Base-by-base conservation (phyloP, 1,139 yeast genomes). In the Lodderomyces beijingensis region DNA sequence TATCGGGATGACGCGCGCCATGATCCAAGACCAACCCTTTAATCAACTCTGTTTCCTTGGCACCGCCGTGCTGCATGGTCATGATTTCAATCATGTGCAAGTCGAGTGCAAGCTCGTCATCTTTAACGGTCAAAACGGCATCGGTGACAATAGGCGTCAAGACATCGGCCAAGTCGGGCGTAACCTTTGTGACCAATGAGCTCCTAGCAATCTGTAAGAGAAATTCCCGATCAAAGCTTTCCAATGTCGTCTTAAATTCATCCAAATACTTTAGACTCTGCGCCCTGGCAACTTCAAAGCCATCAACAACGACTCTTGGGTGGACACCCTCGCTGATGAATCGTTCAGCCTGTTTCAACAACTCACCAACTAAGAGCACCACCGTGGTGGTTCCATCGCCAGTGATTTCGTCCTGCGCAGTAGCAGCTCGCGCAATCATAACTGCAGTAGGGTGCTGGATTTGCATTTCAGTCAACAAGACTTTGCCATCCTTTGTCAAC, bases 351-450 rank as follows among this genome's bases (percentile, higher is more conserved):
- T 91, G 98, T 57, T 85, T 86, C 54, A 91, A 72, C 39, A 91
- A 68, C 56, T 93, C 97, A 34, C 99, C 99, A 27, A 91, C 98
- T 37, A 89, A 73, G 44, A 94, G 70, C 34, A 91, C 91, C 37
- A 91, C 98, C 1, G 96, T 84, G n/a, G 98, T 91, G 37, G 99
- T 93, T 44, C 99, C 99, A 57, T 91, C 99, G 33, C 99, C 99
- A 10, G 98, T 86, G 55, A 93, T 88, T 57, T 91, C 98, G 59
- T 91, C 99, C 62, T 91, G 99, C 0, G 98, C 96, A 31, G 96
- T 80, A 34, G 99, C 99, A 8, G 97, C 98, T 44, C 97, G 74
- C 3, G 98, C 94, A 66, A 91, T 91, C 95, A 93, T 85, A 23
- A 91, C 95, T 0, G 99, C 99, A 3, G 99, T 93, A n/a, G 99